Base-by-base conservation (phyloP, 2,329 filamentous ascomycete species). In the Paraphaeosphaeria sporulosa region DNA sequence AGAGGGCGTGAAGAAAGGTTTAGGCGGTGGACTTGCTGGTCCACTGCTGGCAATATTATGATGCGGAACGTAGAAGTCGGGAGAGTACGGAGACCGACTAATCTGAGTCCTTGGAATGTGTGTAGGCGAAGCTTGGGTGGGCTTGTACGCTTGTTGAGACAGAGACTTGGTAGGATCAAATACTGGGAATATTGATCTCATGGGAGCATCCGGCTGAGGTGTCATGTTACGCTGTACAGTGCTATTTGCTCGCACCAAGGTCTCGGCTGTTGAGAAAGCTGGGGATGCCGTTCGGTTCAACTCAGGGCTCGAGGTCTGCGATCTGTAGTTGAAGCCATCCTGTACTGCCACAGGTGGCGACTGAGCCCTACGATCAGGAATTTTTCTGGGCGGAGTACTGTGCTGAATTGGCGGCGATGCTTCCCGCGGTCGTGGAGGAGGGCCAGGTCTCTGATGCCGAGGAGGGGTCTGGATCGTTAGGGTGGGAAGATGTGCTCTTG, bases 111-210 rank as follows among this genome's bases (percentile, higher is more conserved):
- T 82, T 5, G 89, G 88, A 51, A 92, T 86, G 34, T 86, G 83
- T 1, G 85, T 85, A 13, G 90, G 88, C 61, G 85, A 87, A 57
- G 84, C 79, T 71, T 90, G 87, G 0, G 86, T 89, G 2, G 90
- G 90, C 51, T 85, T 90, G 77, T 94, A 93, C 49, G 86, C 78
- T 71, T 94, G 91, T 59, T 87, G 86, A 57, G 87, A 83, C 3
- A 92, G 83, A 5, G 90, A 82, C 25, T 92, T 73, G 1, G 84
- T 84, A 3, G 87, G 89, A 69, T 94, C 88, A 72, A 93, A 93
- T 32, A 85, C 84, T 8, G 91, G 91, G 68, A 94, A 94, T 68
- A 94, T 93, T 25, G 90, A 93, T 34, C 86, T 85, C 68, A 91
- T 83, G 0, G 84, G 79, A 6, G 79, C 63, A 13, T 70, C 76